Evolutionary conservation across 192 early-diverging fungal genomes (phyloP).

Genomic region (Piromyces sp.): DNA sequence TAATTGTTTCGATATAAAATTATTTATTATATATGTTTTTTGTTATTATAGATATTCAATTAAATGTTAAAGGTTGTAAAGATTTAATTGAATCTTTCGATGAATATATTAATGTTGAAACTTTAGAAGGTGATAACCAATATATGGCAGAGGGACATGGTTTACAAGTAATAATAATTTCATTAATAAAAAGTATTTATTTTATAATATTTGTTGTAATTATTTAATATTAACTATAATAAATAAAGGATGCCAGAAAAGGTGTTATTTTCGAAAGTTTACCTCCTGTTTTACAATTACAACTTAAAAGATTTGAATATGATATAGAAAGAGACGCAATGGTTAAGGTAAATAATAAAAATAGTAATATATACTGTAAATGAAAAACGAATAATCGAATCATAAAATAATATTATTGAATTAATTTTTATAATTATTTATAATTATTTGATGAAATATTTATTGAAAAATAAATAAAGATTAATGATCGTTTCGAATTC

Average conservation of each 20-base stretch:
- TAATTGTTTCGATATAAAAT: too few species aligned
- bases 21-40: too few species aligned
- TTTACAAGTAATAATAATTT: slow-evolving; percentile 43
- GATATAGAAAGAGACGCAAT: slow-evolving; percentile 74
- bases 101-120: slow-evolving; percentile 80
- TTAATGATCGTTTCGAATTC: slow-evolving; percentile 95
- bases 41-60: slow-evolving; percentile 61
- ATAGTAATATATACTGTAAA: too few species aligned
- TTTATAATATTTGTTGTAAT: neutral
- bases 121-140: slow-evolving; percentile 88
- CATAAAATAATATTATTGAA: too few species aligned
- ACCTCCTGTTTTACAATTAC: slow-evolving; percentile 87
- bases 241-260: slow-evolving; percentile 63
- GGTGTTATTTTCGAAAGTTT: slow-evolving; percentile 85
- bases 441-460: too few species aligned
- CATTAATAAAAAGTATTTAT: too few species aligned
- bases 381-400: too few species aligned
- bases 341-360: slow-evolving; percentile 48
- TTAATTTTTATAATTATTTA: too few species aligned
- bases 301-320: slow-evolving; percentile 95
- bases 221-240: neutral
- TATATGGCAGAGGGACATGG: slow-evolving; percentile 89
- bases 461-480: too few species aligned
- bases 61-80: slow-evolving; percentile 89
- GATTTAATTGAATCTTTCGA: slow-evolving; percentile 74